Base-by-base conservation (phyloP, 2,329 filamentous ascomycete species). In the Xylaria sp. region DNA sequence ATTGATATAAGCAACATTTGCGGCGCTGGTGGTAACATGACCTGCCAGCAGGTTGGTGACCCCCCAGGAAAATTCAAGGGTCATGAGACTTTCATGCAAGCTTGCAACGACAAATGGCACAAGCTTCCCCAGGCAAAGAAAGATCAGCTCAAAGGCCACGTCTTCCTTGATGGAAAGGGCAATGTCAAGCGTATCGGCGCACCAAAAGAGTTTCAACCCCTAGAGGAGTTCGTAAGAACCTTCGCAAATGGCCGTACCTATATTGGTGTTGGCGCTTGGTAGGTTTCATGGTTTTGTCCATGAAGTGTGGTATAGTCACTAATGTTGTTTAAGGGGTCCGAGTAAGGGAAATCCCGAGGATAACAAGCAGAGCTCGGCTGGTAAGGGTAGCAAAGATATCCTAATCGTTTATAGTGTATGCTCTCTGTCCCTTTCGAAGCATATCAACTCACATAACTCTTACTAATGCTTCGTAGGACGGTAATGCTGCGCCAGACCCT, bases 11-110 rank as follows among this genome's bases (percentile, higher is more conserved):
- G 73, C 60, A 75, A 75, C 70, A 82, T 81, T 59, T 74, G 77
- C 52, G 79, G 80, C 20, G 79, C 79, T 3, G 80, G 80, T n/a
- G 80, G 79, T 7, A 81, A 81, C 68, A 74, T 81, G 73, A 80
- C 77, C 7, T 76, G 80, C 61, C 77, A 80, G 70, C 80, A 82
- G 64, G 75, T 77, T 52, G 79, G 78, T 6, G 76, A 80, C 41
- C 58, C 71, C 2, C 67, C 76, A 1, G 70, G 66, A 41, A 81
- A 80, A 30, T 78, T 76, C 65, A 81, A 81, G 70, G 80, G 55
- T 41, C 77, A 78, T 63, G 76, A 80, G 6, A 73, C 68, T 23
- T 81, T 81, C 69, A 81, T 81, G 80, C 80, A 81, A 68, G 76
- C 77, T 41, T 74, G 79, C 43, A 79, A 80, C 65, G 55, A 69